Evolutionary conservation across 495 filamentous ascomycete species (phyloP).

Genomic region (Hyaloscypha variabilis): DNA sequence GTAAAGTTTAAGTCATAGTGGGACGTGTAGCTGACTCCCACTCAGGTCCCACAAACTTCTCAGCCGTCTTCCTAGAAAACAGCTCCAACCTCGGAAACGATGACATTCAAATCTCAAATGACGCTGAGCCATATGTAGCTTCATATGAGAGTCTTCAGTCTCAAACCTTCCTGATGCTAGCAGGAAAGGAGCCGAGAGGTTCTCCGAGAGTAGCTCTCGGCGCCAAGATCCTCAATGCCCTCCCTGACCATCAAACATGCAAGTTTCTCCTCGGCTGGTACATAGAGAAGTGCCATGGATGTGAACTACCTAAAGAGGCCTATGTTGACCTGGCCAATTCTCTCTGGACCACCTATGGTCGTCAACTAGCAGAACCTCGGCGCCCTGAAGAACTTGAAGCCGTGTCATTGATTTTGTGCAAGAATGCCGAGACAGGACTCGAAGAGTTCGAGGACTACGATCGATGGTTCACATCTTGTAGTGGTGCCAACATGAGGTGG

Average conservation of each 20-base stretch:
- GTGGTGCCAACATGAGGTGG: slow-evolving; percentile 32
- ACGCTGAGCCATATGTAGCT: slow-evolving; percentile 15
- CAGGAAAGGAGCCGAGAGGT: slow-evolving; percentile 11
- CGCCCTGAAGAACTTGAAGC: slow-evolving; percentile 20
- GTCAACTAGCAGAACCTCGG: slow-evolving; percentile 19
- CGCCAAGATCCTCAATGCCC: slow-evolving; percentile 22
- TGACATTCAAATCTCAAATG: slow-evolving; percentile 23
- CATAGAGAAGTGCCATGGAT: slow-evolving; percentile 21
- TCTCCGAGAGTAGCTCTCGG: slow-evolving; percentile 26
- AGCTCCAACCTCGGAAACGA: slow-evolving; percentile 22
- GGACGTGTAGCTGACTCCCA: slow-evolving; percentile 6
- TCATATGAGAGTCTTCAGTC: slow-evolving; percentile 27
- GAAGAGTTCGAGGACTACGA: slow-evolving; percentile 30
- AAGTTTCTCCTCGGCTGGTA: slow-evolving; percentile 30
- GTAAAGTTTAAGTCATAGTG: not conserved
- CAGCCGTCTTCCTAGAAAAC: slow-evolving; percentile 32
- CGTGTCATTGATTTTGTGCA: slow-evolving; percentile 21
- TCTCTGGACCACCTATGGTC: slow-evolving; percentile 25
- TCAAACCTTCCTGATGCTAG: slow-evolving; percentile 30
- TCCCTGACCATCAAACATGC: slow-evolving; percentile 27
- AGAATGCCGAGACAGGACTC: slow-evolving; percentile 26
- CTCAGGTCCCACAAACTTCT: slow-evolving; percentile 30
- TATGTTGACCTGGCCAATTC: slow-evolving; percentile 17
- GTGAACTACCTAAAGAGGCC: slow-evolving; percentile 11
- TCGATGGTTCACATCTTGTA: slow-evolving; percentile 24